Conservation (phyloP, 805 yeast genomes). For the Brettanomyces sp. region DNA sequence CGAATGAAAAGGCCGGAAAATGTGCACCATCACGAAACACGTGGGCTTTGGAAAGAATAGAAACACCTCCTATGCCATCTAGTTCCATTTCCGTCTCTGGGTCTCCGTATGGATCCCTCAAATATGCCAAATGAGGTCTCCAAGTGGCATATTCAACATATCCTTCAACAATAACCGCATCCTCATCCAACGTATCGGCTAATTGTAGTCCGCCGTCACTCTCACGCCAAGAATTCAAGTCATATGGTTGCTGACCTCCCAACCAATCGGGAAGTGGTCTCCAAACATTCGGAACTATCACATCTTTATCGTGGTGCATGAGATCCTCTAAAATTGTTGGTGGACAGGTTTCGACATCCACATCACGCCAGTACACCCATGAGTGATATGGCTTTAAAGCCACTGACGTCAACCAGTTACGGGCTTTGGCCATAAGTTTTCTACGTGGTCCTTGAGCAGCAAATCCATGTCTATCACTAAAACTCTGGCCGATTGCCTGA, state of each 20-base stretch:
- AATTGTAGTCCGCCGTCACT: conserved; percentile 72
- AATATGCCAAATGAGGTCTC: conserved; percentile 94
- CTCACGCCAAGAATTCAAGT: conserved; percentile 79
- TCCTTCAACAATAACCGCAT: conserved; percentile 95
- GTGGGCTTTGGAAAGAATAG: conserved; percentile 76
- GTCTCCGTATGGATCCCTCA: conserved; percentile 91
- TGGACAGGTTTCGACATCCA: conserved; percentile 90
- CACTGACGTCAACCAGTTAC: conserved; percentile 86
- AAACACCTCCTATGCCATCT: conserved; percentile 97
- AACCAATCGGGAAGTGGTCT: conserved; percentile 82
- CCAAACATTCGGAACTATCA: conserved; percentile 93
- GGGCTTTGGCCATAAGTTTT: conserved; percentile 89
- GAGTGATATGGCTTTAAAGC: conserved; percentile 88
- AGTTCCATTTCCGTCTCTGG: conserved; percentile 87
- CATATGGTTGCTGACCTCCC: conserved; percentile 79
- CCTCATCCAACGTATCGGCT: conserved; percentile 75
- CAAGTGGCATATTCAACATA: conserved; percentile 96
- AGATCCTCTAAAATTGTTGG: conserved; percentile 79
- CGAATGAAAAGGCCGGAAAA: conserved; percentile 94
- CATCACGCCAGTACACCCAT: conserved; percentile 97
- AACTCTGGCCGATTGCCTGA: conserved; percentile 85
- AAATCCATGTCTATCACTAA: conserved; percentile 89
- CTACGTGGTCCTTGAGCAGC: conserved; percentile 94
- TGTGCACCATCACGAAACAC: conserved; percentile 86
- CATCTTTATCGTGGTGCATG: conserved; percentile 86